Conservation (phyloP, 2,329 filamentous ascomycete genomes). For the Cercospora berteroae region DNA sequence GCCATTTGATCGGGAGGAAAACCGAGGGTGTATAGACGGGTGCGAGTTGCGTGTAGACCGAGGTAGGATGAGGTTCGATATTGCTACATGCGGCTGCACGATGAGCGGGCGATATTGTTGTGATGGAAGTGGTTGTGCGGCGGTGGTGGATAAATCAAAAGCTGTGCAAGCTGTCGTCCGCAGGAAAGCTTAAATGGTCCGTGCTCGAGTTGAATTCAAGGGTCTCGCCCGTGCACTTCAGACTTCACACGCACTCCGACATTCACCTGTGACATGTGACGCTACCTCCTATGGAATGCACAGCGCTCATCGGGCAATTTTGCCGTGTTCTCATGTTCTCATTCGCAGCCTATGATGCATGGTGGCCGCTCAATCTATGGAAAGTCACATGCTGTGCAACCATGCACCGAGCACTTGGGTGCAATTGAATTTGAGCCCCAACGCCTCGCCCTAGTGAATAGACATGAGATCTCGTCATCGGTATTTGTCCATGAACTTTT, state of each 20-base stretch:
- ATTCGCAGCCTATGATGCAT: neutral
- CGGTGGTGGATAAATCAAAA: neutral
- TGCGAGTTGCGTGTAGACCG: slow-evolving; percentile 20
- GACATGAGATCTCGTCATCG: slow-evolving; percentile 34
- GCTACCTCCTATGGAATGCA: neutral
- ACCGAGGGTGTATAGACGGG: slow-evolving; percentile 17
- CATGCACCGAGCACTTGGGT: neutral
- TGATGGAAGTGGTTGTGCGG: slow-evolving; percentile 14
- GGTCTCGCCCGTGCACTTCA: neutral
- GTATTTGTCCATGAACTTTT: slow-evolving; percentile 84
- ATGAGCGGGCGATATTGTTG: slow-evolving; percentile 17
- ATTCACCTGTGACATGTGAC: neutral
- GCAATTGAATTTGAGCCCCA: neutral
- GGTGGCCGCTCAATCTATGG: neutral
- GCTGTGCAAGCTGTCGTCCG: neutral
- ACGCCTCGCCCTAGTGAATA: neutral
- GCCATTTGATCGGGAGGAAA: slow-evolving; percentile 29
- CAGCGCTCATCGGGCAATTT: neutral
- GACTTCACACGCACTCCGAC: neutral
- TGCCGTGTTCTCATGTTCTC: neutral
- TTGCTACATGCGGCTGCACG: slow-evolving; percentile 5
- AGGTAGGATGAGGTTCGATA: slow-evolving; percentile 1
- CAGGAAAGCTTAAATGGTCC: neutral
- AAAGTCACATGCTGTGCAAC: neutral
- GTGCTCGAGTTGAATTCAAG: neutral